A percentile compares a stretch with the other conserved stretches of the same genome.
Evolutionary conservation across 768 basidiomycete species (phyloP).

Genomic region (Lactarius indigo): DNA sequence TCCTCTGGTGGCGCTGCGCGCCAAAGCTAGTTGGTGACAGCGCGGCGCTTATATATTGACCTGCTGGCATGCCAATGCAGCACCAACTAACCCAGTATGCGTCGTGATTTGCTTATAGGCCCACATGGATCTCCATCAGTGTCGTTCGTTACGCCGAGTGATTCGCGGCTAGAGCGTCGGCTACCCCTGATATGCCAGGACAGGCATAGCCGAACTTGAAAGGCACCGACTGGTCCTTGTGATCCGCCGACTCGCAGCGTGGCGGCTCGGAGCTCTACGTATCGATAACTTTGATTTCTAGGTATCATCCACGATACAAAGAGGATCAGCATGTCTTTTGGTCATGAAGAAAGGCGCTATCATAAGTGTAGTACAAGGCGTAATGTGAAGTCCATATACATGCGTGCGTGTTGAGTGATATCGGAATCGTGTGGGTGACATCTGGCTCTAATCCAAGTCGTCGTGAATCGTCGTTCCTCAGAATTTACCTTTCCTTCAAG

Average conservation of each 20-base stretch:
- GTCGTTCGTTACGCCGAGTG: neutral
- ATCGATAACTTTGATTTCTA: no score
- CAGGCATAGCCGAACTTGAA: neutral
- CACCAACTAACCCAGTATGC: neutral
- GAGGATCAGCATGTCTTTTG: neutral
- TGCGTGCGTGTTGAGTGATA: neutral
- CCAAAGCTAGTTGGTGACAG: neutral
- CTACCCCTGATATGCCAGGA: neutral
- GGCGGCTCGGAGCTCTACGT: no score
- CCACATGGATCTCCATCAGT: neutral
- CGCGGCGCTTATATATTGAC: neutral
- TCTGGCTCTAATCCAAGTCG: neutral
- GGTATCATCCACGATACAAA: no score
- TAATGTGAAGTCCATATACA: neutral
- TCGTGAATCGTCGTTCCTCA: neutral
- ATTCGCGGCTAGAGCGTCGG: neutral
- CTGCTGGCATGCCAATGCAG: neutral
- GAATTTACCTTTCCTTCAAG: neutral
- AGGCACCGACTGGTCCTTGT: neutral
- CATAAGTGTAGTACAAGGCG: neutral
- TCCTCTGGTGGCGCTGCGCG: neutral
- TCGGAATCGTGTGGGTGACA: neutral
- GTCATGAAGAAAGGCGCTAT: neutral
- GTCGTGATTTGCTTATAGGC: neutral
- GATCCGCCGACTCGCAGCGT: neutral